Conservation (phyloP, 1,284 basidiomycete species). For the Fomitopsis pinicola region DNA sequence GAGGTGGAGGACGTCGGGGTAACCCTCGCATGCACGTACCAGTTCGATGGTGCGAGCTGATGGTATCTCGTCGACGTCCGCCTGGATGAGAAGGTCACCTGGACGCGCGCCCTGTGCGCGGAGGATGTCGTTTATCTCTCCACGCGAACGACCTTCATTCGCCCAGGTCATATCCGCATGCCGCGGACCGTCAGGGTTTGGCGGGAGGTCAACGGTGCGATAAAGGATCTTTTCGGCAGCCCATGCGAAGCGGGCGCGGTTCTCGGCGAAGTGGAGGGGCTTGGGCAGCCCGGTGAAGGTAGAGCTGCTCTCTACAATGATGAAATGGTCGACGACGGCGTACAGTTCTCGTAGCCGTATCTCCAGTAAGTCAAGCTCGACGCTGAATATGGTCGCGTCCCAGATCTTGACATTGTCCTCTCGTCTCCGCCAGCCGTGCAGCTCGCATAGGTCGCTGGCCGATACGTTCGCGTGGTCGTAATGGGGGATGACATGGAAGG, state of each 20-base stretch:
- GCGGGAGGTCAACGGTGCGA: slow-evolving; percentile 23
- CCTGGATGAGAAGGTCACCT: slow-evolving; percentile 51
- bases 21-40: slow-evolving; percentile 53
- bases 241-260: slow-evolving; percentile 43
- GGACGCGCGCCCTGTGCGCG: slow-evolving; percentile 29
- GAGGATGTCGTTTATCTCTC: slow-evolving; percentile 42
- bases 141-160: slow-evolving; percentile 32
- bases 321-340: slow-evolving; percentile 56
- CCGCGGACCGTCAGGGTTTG: slow-evolving; percentile 16
- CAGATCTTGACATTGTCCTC: slow-evolving; percentile 23
- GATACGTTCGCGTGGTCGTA: slow-evolving; percentile 51
- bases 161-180: slow-evolving; percentile 32
- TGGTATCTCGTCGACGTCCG: slow-evolving; percentile 70
- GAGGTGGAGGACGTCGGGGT: slow-evolving; percentile 51
- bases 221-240: slow-evolving; percentile 56
- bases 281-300: slow-evolving; percentile 63
- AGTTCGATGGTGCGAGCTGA: slow-evolving; percentile 51
- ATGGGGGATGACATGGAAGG: slow-evolving; percentile 44
- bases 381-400: slow-evolving; percentile 61
- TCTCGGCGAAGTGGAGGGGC: slow-evolving; percentile 45
- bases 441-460: slow-evolving; percentile 36
- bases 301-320: slow-evolving; percentile 61
- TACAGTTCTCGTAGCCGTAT: slow-evolving; percentile 65
- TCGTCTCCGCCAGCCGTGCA: slow-evolving; percentile 53
- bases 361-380: slow-evolving; percentile 67